Percentiles rank a stretch among this genome's conserved stretches.
Evolutionary conservation across 208 protist genomes (phyloP).

Genomic region (Trypanosoma conorhini): DNA sequence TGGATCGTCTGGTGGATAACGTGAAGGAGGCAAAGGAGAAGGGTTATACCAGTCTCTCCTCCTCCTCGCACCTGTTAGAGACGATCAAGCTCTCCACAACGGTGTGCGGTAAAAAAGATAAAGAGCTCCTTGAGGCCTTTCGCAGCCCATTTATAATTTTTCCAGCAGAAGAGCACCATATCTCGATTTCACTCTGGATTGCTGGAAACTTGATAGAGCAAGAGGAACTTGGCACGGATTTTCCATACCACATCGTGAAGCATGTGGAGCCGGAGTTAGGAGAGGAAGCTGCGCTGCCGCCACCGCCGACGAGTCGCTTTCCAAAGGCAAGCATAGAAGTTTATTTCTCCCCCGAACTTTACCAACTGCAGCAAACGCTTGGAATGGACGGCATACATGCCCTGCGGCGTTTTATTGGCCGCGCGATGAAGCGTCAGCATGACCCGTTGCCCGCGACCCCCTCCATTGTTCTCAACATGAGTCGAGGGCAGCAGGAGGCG

Average conservation of each 20-base stretch:
- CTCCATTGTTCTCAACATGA: conserved; percentile 60
- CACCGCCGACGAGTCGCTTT: conserved; percentile 28
- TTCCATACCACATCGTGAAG: conserved; percentile 83
- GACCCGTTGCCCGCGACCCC: conserved; percentile 62
- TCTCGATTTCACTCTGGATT: conserved; percentile 87
- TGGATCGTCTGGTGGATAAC: conserved; percentile 63
- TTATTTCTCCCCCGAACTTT: conserved; percentile 86
- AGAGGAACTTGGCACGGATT: conserved; percentile 55
- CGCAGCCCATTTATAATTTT: conserved; percentile 49
- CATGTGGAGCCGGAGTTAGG: conserved; percentile 37
- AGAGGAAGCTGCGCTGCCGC: neutral
- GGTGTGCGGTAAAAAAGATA: conserved; percentile 61
- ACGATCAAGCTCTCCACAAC: conserved; percentile 60
- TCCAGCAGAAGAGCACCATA: conserved; percentile 58
- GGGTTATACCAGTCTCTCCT: conserved; percentile 80
- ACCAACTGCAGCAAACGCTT: conserved; percentile 56
- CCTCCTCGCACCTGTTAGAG: conserved; percentile 77
- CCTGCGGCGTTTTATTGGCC: conserved; percentile 76
- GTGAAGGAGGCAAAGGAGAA: conserved; percentile 59
- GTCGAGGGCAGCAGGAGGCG: conserved; percentile 20
- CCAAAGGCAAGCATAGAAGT: conserved; percentile 73
- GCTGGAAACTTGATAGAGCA: conserved; percentile 67
- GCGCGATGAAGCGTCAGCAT: conserved; percentile 75
- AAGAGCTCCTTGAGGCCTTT: conserved; percentile 62
- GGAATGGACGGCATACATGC: conserved; percentile 57